A percentile compares a stretch with the other conserved stretches of the same genome.
These are phyloP conservation scores for Ophiostoma perfectum DNA, from an alignment of 2,329 filamentous ascomycete genomes.

Conservation along the genomic window DNA sequence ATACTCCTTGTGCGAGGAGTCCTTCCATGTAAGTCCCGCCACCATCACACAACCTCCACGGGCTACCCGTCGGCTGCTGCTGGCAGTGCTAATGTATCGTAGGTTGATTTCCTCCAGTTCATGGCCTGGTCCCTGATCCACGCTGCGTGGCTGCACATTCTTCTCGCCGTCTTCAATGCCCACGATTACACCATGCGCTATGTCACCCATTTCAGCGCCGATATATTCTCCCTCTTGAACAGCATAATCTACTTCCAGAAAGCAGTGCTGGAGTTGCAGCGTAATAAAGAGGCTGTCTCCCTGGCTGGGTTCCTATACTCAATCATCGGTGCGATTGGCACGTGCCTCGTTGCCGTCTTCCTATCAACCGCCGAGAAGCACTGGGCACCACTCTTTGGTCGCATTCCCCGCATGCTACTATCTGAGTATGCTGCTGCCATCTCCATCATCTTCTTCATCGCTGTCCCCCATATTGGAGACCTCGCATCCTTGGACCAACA, in stretches of 20 bases:
- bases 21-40: background rate
- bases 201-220: slow-evolving; percentile 18
- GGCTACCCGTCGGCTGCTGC: too few species aligned
- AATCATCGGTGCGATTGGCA: slow-evolving; percentile 18
- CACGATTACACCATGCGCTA: slow-evolving; percentile 21
- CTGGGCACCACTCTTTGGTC: slow-evolving; percentile 19
- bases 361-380: slow-evolving; percentile 18
- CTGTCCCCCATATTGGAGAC: slow-evolving; percentile 15
- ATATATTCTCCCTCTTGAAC: slow-evolving; percentile 20
- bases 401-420: slow-evolving; percentile 17
- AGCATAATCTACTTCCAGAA: slow-evolving; percentile 22
- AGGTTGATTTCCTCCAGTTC: slow-evolving; percentile 21
- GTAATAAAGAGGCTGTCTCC: slow-evolving; percentile 16
- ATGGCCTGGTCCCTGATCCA: slow-evolving; percentile 21
- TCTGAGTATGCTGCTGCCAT: slow-evolving; percentile 20
- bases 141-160: slow-evolving; percentile 18
- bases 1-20: background rate
- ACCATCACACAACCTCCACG: too few species aligned
- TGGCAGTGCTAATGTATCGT: too few species aligned
- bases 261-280: slow-evolving; percentile 16
- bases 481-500: slow-evolving; percentile 16
- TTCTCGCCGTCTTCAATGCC: slow-evolving; percentile 19
- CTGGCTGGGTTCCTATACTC: slow-evolving; percentile 19
- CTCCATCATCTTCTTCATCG: slow-evolving; percentile 21
- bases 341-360: slow-evolving; percentile 15